Evolutionary conservation across 1,284 basidiomycete genomes (phyloP).

Genomic region (Ceratobasidium sp.): DNA sequence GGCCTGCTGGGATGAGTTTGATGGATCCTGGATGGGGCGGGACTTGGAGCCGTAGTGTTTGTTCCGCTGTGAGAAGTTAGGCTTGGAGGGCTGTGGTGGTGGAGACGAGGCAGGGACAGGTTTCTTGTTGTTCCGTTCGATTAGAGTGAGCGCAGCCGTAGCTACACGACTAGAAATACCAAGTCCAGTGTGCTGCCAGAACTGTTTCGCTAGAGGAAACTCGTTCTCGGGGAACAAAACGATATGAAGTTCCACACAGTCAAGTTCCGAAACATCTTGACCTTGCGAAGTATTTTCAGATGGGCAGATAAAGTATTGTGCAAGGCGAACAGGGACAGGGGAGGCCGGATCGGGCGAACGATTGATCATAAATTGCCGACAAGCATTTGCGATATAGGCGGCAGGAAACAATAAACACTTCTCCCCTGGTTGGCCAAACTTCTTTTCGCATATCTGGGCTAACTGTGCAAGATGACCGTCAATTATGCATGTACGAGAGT

Average conservation of each 20-base stretch:
- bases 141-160: constrained; percentile 81
- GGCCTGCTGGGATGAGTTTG: constrained; percentile 46
- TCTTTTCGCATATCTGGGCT: constrained; percentile 78
- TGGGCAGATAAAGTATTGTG: constrained; percentile 81
- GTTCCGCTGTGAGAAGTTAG: constrained; percentile 72
- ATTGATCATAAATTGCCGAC: constrained; percentile 79
- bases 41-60: constrained; percentile 57
- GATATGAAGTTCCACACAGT: constrained; percentile 75
- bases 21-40: constrained; percentile 48
- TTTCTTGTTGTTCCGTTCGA: constrained; percentile 57
- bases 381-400: constrained; percentile 77
- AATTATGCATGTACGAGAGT: constrained; percentile 21
- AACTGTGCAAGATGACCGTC: constrained; percentile 66
- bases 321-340: constrained; percentile 71
- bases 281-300: constrained; percentile 51
- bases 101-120: constrained; percentile 53
- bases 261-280: constrained; percentile 54
- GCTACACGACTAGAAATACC: constrained; percentile 92
- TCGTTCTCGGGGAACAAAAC: constrained; percentile 80
- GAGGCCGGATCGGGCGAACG: constrained; percentile 61
- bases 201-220: constrained; percentile 84
- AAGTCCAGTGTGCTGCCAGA: constrained; percentile 96
- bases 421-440: constrained; percentile 80
- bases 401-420: constrained; percentile 84
- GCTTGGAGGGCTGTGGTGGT: constrained; percentile 59